A percentile compares a stretch with the other conserved stretches of the same genome.
Evolutionary conservation across 129 eudicot genomes (phyloP).

Genomic region (Glebionis coronaria): DNA sequence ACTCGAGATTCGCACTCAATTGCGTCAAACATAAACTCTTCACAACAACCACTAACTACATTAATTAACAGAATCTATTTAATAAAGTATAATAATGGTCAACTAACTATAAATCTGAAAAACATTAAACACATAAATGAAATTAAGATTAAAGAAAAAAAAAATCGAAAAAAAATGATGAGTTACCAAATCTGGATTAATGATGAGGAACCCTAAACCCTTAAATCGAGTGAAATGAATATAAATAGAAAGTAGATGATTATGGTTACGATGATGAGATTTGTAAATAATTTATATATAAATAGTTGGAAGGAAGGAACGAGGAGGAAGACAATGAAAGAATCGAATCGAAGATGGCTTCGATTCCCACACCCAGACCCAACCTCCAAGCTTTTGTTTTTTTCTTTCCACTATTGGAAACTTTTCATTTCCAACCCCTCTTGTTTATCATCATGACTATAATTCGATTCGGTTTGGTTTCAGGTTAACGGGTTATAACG

Average conservation of each 20-base stretch:
- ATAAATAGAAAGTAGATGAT: background rate
- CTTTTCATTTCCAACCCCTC: too few relatives aligned
- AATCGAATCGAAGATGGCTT: slow-evolving; percentile 37
- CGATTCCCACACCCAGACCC: slow-evolving; percentile 17
- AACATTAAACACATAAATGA: background rate
- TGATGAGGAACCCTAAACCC: slow-evolving; percentile 6
- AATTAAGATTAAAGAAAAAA: background rate
- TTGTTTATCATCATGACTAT: too few relatives aligned
- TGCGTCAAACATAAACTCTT: too few relatives aligned
- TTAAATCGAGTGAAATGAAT: background rate
- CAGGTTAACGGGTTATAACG: too few relatives aligned
- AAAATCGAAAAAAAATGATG: background rate
- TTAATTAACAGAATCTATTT: too few relatives aligned
- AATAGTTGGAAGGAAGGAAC: background rate
- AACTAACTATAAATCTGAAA: background rate
- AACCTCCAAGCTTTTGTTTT: slow-evolving; percentile 11
- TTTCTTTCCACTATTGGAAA: background rate
- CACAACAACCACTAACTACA: too few relatives aligned
- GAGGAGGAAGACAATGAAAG: slow-evolving; percentile 4
- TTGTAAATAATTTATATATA: background rate
- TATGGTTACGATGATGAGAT: slow-evolving; percentile 2
- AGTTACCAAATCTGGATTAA: slow-evolving; percentile 13
- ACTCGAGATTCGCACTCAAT: background rate
- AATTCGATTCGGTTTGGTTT: too few relatives aligned
- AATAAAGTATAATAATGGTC: background rate